Evolutionary conservation across 1,284 basidiomycete genomes (phyloP), one percentile per base, ranked within the genome.

Genomic region (Phylloboletellus chloephorus): DNA sequence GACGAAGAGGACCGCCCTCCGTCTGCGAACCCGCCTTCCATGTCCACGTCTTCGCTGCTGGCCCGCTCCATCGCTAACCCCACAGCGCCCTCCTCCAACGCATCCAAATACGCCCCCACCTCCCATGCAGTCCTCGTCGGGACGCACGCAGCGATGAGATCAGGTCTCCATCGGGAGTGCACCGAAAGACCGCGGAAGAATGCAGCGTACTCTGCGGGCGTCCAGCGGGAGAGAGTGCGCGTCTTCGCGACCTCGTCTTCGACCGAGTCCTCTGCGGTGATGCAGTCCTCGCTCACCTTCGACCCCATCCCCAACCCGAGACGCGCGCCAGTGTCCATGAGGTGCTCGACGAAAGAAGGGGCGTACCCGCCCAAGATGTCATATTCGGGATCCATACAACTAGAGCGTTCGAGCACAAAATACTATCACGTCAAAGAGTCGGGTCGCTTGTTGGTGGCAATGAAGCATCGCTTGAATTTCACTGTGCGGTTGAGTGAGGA

Each of bases 141-240:
- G 10, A 66, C 38, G n/a, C 47, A 57, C 0, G 47, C 45, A n/a
- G 61, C 54, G 11, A 64, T 54, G 33, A 64, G 52, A 41, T 66
- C 62, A 0, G 63, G 63, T 15, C 64, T 37, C 52, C 64, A 61
- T 16, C 59, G 46, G 1, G 64, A 66, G 39, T 59, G 31, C 8
- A 56, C 46, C 10, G 54, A 52, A 16, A 61, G 41, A 1, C 55
- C 58, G 52, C 76, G 80, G 54, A 89, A 91, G 63, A 92, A 88
- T 0, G 56, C 49, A 10, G 75, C 66, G 52, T 85, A 85, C 55
- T 92, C 88, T 6, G 61, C 48, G 0, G 69, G 53, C 4, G 78
- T 76, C 88, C 88, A 92, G 44, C 66, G 6, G 6, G 45, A 32
- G 16, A 10, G 16, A 0, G 33, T 7, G 6, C 28, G 20, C 11